Base-by-base conservation (phyloP, 345 rosid species). In the Erodium maritimum region DNA sequence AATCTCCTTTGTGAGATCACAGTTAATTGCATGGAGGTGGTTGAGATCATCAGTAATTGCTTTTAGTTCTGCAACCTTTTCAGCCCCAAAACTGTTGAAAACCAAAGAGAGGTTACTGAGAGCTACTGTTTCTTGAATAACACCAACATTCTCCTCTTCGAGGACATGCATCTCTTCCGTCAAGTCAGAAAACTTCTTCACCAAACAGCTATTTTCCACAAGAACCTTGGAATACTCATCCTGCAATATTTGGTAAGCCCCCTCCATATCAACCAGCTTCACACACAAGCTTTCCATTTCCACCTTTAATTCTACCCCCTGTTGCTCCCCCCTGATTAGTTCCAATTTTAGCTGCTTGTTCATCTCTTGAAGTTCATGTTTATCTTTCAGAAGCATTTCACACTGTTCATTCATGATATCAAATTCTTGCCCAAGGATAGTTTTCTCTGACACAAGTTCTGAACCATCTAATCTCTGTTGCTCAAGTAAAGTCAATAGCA, bases 321-420 rank as follows among this genome's bases (percentile, higher is more conserved):
- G 72, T 62, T 73, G 72, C 61, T 75, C 76, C 59, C 71, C 78
- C 33, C 67, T 55, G 18, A 66, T 70, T 69, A 80, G 63, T 54
- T 79, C 85, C 69, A 75, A 67, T 67, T 69, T 77, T 69, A 91
- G 74, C 73, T 75, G 74, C 61, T 62, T 62, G 72, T 82, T 86
- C 76, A 72, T 73, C 73, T 81, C 85, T 37, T 68, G 57, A 54
- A 88, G 93, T 71, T 84, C 85, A 16, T 55, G 63, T 65, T 63
- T 80, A 46, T 78, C 83, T 56, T 72, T 78, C 60, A 77, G 66
- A 68, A 83, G 71, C 75, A 75, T 54, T 33, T 50, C 65, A 56
- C 60, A 64, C 51, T 65, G 76, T 59, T 74, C 69, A 3, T 61
- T 37, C 61, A 56, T 61, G 60, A 60, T 71, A 59, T 66, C 62